Base-by-base conservation (phyloP, 2,329 filamentous ascomycete species). In the Xylaria sp. region DNA sequence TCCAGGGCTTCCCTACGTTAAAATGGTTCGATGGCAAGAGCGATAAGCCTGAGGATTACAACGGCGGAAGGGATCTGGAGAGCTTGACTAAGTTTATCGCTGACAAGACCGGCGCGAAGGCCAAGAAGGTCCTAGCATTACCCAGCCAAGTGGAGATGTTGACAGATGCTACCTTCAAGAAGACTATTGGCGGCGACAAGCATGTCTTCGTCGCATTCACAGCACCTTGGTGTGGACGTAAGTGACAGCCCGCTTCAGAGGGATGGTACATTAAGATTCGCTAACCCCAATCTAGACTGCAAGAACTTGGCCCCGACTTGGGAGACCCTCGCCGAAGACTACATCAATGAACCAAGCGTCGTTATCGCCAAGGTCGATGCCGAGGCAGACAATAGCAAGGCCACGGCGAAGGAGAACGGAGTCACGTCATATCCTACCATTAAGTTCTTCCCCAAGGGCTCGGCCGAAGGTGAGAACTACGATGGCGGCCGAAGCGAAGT, bases 1-100 rank as follows among this genome's bases (percentile, higher is more conserved):
- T 99, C 57, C 91, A 96, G 82, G 97, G 97, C 21, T 99, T 98
- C 85, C 96, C 96, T 21, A 99, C 96, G 0, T 84, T 99, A 77
- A 99, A 99, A 83, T 99, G 89, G 87, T 99, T 99, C 77, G 94
- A 98, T 81, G 96, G 96, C 75, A 97, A 97, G 87, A 95, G 91
- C 79, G 90, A 93, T 68, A 90, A 88, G 77, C 94, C 95, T 0
- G 84, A 87, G 71, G 94, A 98, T 70, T 99, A 98, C 85, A 92
- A 88, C 69, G 91, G 93, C 68, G 94, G 93, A 36, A 89, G 96
- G 65, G 95, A 98, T 80, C 80, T 99, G 30, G 96, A 98, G 75
- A 93, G 91, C 79, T 83, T 99, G 82, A 86, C 85, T 61, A 85
- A 86, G 56, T 99, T 96, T 81, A 89, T 99, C 69, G 86, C 92